Evolutionary conservation across 1,284 basidiomycete species (phyloP).

Genomic region (Malassezia arunalokei): DNA sequence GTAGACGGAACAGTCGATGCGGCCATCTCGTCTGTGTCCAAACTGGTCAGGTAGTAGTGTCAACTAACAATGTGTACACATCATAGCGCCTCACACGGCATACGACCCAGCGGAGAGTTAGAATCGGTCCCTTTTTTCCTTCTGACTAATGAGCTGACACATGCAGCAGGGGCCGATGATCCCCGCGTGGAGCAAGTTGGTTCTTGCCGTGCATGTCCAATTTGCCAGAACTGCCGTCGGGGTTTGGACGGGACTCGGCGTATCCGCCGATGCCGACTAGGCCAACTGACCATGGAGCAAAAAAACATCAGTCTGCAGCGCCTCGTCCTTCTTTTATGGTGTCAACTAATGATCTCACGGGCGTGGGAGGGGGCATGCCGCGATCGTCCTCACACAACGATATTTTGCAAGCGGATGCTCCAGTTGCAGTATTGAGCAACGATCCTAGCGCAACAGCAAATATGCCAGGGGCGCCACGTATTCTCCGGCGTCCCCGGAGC

Average conservation of each 20-base stretch:
- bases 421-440: no score
- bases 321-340: constrained; percentile 16
- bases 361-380: not conserved
- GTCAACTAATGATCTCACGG: constrained; percentile 9
- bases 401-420: not conserved
- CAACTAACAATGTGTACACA: no score
- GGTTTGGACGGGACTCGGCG: constrained; percentile 34
- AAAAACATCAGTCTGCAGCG: not conserved
- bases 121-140: not conserved
- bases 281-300: not conserved
- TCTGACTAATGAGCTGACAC: not conserved
- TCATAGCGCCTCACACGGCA: no score
- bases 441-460: no score
- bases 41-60: no score
- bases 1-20: no score
- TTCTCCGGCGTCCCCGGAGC: no score
- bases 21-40: no score
- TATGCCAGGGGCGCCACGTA: no score
- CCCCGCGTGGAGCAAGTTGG: no score
- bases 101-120: no score
- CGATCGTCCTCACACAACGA: not conserved
- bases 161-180: no score
- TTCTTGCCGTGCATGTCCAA: not conserved
- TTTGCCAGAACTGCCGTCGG: constrained; percentile 28
- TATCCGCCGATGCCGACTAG: constrained; percentile 31